Evolutionary conservation across 345 rosid genomes (phyloP), one percentile per base, ranked within the genome.

Genomic region (Nephelium lappaceum): DNA sequence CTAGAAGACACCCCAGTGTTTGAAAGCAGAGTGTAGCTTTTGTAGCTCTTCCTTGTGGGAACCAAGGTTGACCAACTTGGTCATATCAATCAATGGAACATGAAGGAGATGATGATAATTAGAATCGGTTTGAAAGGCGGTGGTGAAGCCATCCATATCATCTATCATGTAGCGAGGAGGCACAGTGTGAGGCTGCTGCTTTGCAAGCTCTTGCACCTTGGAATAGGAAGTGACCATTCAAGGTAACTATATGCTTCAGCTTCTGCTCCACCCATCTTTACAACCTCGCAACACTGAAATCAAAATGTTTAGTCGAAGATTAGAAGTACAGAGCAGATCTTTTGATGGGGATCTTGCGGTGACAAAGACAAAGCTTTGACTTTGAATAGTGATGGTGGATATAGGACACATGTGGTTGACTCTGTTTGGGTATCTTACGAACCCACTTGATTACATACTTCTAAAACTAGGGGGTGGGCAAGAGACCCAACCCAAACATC

Each of bases 181-280:
- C 67, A 81, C 75, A 11, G 42, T 72, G 8, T 73, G 73, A 5
- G 76, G 81, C 18, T 19, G 45, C 11, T 77, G 78, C 14, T 41
- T 60, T 24, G 79, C 81, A 41, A 77, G 77, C 73, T 83, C 82
- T 66, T 83, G 83, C n/a, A 83, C 86, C 80, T 86, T 11, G 85
- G 83, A 53, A 83, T 83, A 7, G 85, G 78, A 11, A 83, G 75
- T 5, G 80, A 86, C 66, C 78, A 74, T 58, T 83, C 79, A 42
- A 85, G 83, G 78, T 62, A 71, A 53, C 58, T 15, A 6, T 41
- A 31, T 31, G 36, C 9, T 39, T 47, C 25, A 19, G 60, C 5
- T 77, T n/a, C 12, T 27, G 19, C 67, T 36, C 7, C 66, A 1
- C 21, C 70, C 80, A 70, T 78, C 10, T 45, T 49, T 10, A 49